Evolutionary conservation across 2,329 filamentous ascomycete species (phyloP), one percentile per base, ranked within the genome.

Genomic region (Dactylonectria macrodidyma): DNA sequence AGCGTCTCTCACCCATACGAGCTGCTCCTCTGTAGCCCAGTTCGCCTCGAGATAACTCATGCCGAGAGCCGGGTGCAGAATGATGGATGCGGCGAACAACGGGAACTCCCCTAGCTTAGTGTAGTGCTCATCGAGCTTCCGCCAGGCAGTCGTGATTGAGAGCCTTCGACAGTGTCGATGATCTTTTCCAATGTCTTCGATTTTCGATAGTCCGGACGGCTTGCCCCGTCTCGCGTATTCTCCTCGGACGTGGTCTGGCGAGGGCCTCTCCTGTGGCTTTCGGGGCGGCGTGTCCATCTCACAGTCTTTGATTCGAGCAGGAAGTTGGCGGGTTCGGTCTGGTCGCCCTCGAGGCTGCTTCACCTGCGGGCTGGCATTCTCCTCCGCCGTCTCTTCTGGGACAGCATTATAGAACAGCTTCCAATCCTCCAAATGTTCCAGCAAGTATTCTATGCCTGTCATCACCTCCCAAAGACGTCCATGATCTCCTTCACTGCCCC

Each of bases 91-190:
- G 26, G 50, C 50, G 50, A 52, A 52, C 16, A 52, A 52, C 50
- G 50, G 50, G 2, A 26, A 52, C 50, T 33, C 50, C 16, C 30
- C 50, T 34, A 52, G 26, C 26, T 52, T 52, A 14, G 26, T 46
- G 41, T 46, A 46, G 41, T 46, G 22, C 6, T 64, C 46, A 9
- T 64, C 51, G 12, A 64, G 61, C 44, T 52, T 59, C 61, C 51
- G 34, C 54, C 19, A 59, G 54, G 46, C 51, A 10, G n/a, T 61
- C 3, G 24, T 54, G 19, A 65, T 65, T 1, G 62, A 24, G 34
- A 57, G 57, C 50, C 57, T 52, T n/a, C 54, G 10, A 61, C 36
- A 66, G 30, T 26, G 33, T 65, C 50, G 41, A 22, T 26, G 48
- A 41, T 65, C 56, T 46, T 54, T 60, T 11, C 10, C 46, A 5